Evolutionary conservation across 495 filamentous ascomycete genomes (phyloP), one percentile per base, ranked within the genome.

Genomic region (Chaetomidium leptoderma): DNA sequence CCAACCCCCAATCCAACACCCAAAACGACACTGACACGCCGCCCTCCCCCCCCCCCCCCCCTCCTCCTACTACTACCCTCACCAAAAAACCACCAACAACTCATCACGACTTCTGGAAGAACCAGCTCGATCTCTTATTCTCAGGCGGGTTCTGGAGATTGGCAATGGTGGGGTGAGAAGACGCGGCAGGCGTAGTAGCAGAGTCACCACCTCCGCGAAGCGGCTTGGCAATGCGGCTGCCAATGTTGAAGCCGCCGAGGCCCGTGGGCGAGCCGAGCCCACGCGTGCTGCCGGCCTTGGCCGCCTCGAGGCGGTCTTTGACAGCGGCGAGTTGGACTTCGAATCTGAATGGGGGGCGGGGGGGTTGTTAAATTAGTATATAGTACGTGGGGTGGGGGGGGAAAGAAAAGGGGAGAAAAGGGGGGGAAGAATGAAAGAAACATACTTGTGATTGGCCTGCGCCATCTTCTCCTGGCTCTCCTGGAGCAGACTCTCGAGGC

Each of bases 401-500:
- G 13, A 45, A 27, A 40, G 58, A 50, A 46, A 55, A 48, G 40
- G 42, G 39, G 2, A 9, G 39, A 19, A 26, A 42, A 32, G 48
- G 33, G 43, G 55, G 52, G 47, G 53, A 45, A 39, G 49, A 42
- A 29, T n/a, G n/a, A 45, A 5, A 16, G 21, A 6, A 40, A 78
- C 87, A 63, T 83, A 95, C 93, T 92, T 84, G 72, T 97, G 92
- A 69, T 96, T 98, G 14, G 93, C 91, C 44, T 90, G 86, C 10
- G 91, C 95, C 55, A 98, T 77, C 75, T 97, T 98, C 74, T 97
- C 93, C 75, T 97, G 93, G 65, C 89, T 93, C 68, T 98, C 93
- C 73, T 95, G 92, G 61, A 98, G 84, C 72, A 98, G 77, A 65
- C 76, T 83, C 77, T 98, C 93, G 37, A 98, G 75, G 68, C 87